These are phyloP conservation scores for Scopulariopsis brevicaulis DNA, from an alignment of 2,329 filamentous ascomycete species.

Conservation along the genomic window DNA sequence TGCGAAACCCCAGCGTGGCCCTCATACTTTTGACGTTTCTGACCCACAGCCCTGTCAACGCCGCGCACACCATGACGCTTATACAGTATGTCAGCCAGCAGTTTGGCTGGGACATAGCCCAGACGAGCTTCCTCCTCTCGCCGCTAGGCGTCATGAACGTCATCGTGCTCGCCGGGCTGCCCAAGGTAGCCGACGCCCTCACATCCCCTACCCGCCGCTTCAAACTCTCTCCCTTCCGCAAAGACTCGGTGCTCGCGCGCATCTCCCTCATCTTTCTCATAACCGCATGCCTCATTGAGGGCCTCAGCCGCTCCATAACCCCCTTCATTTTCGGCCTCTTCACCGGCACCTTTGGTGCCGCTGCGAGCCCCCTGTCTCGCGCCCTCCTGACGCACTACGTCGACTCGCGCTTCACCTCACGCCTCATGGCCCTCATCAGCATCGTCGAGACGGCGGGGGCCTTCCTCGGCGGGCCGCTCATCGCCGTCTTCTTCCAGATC, in stretches of 20 bases:
- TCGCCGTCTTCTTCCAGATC: slow-evolving; percentile 24
- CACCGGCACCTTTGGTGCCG: slow-evolving; percentile 24
- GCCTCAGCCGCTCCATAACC: slow-evolving; percentile 17
- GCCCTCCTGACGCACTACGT: slow-evolving; percentile 28
- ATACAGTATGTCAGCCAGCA: slow-evolving; percentile 31
- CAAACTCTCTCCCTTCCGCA: slow-evolving; percentile 20
- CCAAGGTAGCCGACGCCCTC: slow-evolving; percentile 19
- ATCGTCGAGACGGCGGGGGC: slow-evolving; percentile 26
- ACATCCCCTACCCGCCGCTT: slow-evolving; percentile 16
- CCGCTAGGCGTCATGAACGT: slow-evolving; percentile 26
- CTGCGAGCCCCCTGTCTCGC: slow-evolving; percentile 23
- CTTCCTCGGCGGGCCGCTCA: slow-evolving; percentile 25
- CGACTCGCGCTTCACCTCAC: slow-evolving; percentile 22
- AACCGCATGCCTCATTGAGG: slow-evolving; percentile 20
- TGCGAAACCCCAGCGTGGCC: slow-evolving; percentile 21
- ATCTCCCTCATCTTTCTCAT: slow-evolving; percentile 20
- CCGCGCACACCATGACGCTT: slow-evolving; percentile 21
- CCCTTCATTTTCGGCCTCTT: slow-evolving; percentile 25
- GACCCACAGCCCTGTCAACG: slow-evolving; percentile 21
- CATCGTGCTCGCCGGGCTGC: slow-evolving; percentile 21
- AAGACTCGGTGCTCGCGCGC: slow-evolving; percentile 23
- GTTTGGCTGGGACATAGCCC: slow-evolving; percentile 29
- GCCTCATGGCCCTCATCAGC: slow-evolving; percentile 26
- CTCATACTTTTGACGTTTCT: slow-evolving; percentile 26
- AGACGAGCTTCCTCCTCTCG: slow-evolving; percentile 27